phyloP scores from a whole-genome alignment of 352 stramenopile genomes.

The Globisporangium takayamanum region DNA sequence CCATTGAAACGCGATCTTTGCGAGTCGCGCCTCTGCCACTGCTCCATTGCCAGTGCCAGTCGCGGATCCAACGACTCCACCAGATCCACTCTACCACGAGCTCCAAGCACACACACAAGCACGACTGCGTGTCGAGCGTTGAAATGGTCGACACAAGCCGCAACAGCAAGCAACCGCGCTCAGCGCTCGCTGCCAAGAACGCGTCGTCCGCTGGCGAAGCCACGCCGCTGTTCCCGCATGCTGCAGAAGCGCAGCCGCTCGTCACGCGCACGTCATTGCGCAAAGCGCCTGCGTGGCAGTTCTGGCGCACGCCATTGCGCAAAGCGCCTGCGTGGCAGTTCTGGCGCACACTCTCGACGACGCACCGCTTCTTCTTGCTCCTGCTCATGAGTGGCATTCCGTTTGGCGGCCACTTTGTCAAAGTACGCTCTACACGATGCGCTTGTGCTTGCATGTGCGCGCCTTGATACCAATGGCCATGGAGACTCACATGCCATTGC shows the following conservation, averaged over 20 bases:
- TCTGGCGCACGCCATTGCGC: slow-evolving; percentile 48
- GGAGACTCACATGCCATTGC: not conserved
- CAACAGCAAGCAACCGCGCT: slow-evolving; percentile 2
- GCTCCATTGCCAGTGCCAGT: no score
- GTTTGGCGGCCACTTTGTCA: slow-evolving; percentile 84
- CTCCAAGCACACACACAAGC: no score
- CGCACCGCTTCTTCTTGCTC: slow-evolving; percentile 76
- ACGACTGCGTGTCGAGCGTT: not conserved
- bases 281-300: slow-evolving; percentile 46
- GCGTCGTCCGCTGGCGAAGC: not conserved
- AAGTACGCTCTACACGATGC: slow-evolving; percentile 21
- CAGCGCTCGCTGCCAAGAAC: not conserved
- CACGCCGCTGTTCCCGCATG: slow-evolving; percentile 6
- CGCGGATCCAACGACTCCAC: no score
- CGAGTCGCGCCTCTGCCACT: no score
- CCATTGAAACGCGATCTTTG: no score
- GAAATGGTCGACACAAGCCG: not conserved
- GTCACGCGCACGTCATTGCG: slow-evolving; percentile 23
- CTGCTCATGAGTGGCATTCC: slow-evolving; percentile 82
- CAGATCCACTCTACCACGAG: no score
- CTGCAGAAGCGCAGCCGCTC: not conserved
- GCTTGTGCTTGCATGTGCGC: not conserved
- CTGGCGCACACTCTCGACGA: slow-evolving; percentile 54
- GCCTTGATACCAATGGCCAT: not conserved
- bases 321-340: slow-evolving; percentile 54